Evolutionary conservation across 768 basidiomycete species (phyloP).

Genomic region (Boletus speciosus): DNA sequence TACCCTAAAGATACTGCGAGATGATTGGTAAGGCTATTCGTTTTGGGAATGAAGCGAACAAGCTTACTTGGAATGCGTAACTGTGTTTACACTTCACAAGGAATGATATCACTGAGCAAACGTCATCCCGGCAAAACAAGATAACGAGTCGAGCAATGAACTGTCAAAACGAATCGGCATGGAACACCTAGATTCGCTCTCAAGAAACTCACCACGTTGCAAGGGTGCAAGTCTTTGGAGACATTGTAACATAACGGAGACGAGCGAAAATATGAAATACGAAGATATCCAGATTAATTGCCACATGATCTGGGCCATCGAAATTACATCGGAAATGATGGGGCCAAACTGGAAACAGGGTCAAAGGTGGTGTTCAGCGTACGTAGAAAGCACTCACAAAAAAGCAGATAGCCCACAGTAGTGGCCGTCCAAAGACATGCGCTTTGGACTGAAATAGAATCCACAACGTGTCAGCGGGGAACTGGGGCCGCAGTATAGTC

Average conservation of each 20-base stretch:
- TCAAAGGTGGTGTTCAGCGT: not conserved
- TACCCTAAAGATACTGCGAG: not conserved
- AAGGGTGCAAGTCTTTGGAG: slow-evolving; percentile 3
- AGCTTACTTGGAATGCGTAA: not conserved
- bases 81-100: not conserved
- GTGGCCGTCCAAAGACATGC: not conserved
- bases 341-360: slow-evolving; percentile 15
- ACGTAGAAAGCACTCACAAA: slow-evolving; percentile 13
- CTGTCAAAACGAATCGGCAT: slow-evolving; percentile 6
- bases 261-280: slow-evolving; percentile 7
- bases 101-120: not conserved
- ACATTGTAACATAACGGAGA: slow-evolving; percentile 1
- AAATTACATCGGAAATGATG: slow-evolving; percentile 20
- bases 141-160: not conserved
- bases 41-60: not conserved
- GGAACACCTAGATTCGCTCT: not conserved
- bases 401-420: slow-evolving; percentile 20
- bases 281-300: slow-evolving; percentile 16
- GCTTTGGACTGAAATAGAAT: not conserved
- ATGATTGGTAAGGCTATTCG: not conserved
- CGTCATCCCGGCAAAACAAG: slow-evolving; percentile 4
- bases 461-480: slow-evolving; percentile 1
- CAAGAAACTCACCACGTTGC: slow-evolving; percentile 6
- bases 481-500: not conserved
- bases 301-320: slow-evolving; percentile 10